Percentiles rank a stretch among this genome's conserved stretches.
Conservation (phyloP, 805 yeast genomes). For the Starmera quercuum region DNA sequence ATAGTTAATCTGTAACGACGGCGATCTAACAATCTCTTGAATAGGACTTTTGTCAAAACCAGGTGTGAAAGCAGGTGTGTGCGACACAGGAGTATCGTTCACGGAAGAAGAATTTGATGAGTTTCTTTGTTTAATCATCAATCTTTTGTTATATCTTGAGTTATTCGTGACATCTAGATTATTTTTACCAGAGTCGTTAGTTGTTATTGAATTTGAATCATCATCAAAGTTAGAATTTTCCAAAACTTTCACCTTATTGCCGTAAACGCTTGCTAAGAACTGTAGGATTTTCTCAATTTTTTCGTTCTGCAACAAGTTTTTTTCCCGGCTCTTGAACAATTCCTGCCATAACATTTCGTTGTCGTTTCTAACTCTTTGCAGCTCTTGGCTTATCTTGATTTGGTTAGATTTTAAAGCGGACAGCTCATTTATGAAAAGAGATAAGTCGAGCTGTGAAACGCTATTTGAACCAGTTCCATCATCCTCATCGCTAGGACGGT, state of each 20-base stretch:
- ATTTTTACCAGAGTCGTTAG: background rate
- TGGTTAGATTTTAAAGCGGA: slow-evolving; percentile 76
- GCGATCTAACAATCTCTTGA: slow-evolving; percentile 15
- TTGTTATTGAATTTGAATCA: background rate
- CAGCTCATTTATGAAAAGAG: slow-evolving; percentile 55
- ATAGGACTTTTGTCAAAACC: slow-evolving; percentile 12
- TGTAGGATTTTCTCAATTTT: slow-evolving; percentile 82
- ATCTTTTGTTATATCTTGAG: slow-evolving; percentile 2
- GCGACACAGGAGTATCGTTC: background rate
- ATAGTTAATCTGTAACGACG: too few relatives aligned
- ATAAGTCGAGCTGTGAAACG: slow-evolving; percentile 3
- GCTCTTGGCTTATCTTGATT: slow-evolving; percentile 72
- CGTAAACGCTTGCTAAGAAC: slow-evolving; percentile 67
- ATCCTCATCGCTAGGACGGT: slow-evolving; percentile 32
- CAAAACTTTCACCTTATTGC: slow-evolving; percentile 9
- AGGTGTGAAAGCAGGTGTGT: background rate
- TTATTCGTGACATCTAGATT: background rate
- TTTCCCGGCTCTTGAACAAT: slow-evolving; percentile 72
- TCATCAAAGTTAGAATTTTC: background rate
- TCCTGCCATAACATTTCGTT: slow-evolving; percentile 92
- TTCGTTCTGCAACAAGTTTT: slow-evolving; percentile 78
- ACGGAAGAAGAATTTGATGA: slow-evolving; percentile 1
- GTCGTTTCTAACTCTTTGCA: slow-evolving; percentile 75
- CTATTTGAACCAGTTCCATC: background rate
- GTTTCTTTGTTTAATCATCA: slow-evolving; percentile 4